Conservation (phyloP, 345 rosid genomes). For the Eucalyptus erythrocorys region DNA sequence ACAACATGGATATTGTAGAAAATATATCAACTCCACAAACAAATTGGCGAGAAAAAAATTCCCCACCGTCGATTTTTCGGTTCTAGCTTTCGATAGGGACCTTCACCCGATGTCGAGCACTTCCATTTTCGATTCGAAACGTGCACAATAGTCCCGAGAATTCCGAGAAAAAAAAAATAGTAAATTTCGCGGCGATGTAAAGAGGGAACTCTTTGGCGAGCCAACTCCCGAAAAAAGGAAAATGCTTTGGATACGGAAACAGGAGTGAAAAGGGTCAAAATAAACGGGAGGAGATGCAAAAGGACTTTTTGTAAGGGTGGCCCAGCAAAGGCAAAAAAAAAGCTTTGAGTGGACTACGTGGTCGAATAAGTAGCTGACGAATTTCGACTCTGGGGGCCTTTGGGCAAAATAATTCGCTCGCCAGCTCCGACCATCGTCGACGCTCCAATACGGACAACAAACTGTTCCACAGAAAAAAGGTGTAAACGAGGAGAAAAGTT, state of each 20-base stretch:
- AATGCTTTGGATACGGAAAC: background rate
- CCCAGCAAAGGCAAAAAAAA: background rate
- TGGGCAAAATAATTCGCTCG: background rate
- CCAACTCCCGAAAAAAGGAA: background rate
- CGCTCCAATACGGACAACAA: background rate
- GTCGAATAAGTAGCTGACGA: background rate
- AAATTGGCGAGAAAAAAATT: background rate
- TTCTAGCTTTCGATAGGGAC: background rate
- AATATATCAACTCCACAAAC: background rate
- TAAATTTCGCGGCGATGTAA: background rate
- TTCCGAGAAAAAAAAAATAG: background rate
- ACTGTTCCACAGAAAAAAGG: background rate
- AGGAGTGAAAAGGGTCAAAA: background rate
- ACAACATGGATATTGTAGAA: background rate
- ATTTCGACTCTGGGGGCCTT: background rate
- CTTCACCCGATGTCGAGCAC: background rate
- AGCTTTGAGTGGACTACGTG: background rate
- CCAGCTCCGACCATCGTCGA: background rate
- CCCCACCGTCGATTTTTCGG: background rate
- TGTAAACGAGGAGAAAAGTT: no score
- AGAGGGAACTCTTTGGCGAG: background rate
- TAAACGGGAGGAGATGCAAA: background rate
- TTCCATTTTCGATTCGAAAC: background rate
- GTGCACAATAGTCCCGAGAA: background rate
- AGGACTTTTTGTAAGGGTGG: background rate